Base-by-base conservation (phyloP, 1,284 basidiomycete genomes). In the Sanghuangporus sanghuang region DNA sequence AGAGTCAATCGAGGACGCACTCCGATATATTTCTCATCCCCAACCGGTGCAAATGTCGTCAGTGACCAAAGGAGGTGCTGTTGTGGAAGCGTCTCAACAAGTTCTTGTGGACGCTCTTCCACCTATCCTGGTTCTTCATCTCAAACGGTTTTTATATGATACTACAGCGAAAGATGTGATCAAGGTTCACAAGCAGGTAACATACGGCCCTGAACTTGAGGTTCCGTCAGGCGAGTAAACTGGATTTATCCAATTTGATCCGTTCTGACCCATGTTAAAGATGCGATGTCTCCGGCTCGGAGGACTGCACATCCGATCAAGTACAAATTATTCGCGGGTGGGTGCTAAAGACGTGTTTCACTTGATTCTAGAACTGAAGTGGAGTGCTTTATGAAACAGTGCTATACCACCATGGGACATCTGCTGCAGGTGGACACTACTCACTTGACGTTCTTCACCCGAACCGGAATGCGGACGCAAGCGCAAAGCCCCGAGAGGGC, bases 61-160 rank as follows among this genome's bases (percentile, higher is more conserved):
- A 65, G 79, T 81, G 2, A 79, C 85, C 0, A 78, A 82, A 16
- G 82, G 86, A 1, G 85, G 85, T 1, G 77, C 78, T 1, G 83
- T 83, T 42, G 81, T 92, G 21, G 92, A 96, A 57, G 96, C 93
- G 6, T 92, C 84, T 2, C 96, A 97, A 74, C 92, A 93, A 67
- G 86, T 95, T 18, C 87, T 90, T 63, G 86, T 99, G 67, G 96
- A 98, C 52, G 80, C 84, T 0, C 81, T 96, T 12, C 96, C 96
- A 0, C 87, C 88, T 0, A 86, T 98, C 9, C 80, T 98, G 57
- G 87, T 98, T 11, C 80, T 98, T 12, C 96, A 98, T 72, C 81
- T 98, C 71, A 98, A 98, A 77, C 81, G 96, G 27, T 99, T 98
- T 79, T 81, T 89, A 64, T 98, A 95, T 72, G 95, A 97, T 72